Evolutionary conservation across 2,329 filamentous ascomycete species (phyloP).

Genomic region (Coniochaeta sp.): DNA sequence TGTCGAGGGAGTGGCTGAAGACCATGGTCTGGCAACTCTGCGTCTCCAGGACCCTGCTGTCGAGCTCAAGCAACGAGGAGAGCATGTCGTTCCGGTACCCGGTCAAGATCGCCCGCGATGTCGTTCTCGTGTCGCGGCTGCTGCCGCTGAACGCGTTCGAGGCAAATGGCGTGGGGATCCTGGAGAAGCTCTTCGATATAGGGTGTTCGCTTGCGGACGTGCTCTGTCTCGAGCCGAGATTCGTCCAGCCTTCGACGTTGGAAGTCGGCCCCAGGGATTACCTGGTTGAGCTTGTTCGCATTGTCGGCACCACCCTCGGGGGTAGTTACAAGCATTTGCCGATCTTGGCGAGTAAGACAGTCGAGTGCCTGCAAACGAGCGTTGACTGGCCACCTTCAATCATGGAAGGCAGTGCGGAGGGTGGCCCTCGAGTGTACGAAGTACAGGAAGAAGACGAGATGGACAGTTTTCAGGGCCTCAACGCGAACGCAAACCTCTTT

Average conservation of each 20-base stretch:
- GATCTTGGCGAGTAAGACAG: not conserved
- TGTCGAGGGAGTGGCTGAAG: constrained; percentile 20
- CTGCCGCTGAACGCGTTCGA: constrained; percentile 19
- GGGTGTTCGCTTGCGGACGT: constrained; percentile 23
- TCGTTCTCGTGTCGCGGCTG: constrained; percentile 14
- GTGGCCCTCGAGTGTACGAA: not conserved
- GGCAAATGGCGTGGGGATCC: constrained; percentile 23
- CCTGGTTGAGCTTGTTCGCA: not conserved
- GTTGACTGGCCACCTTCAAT: not conserved
- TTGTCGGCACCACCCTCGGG: not conserved
- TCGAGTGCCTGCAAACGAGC: not conserved
- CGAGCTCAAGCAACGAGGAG: constrained; percentile 8
- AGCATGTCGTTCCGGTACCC: constrained; percentile 20
- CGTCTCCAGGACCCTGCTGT: constrained; percentile 13
- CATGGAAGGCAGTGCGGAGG: not conserved
- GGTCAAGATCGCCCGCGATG: constrained; percentile 15
- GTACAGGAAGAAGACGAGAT: not conserved
- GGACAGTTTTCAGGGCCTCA: too few species aligned
- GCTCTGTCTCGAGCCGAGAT: constrained; percentile 1
- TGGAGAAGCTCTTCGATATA: constrained; percentile 26
- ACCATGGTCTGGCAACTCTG: constrained; percentile 20
- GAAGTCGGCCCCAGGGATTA: not conserved
- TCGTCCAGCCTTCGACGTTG: not conserved
- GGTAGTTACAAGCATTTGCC: not conserved
- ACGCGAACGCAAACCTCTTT: too few species aligned